phyloP scores from a whole-genome alignment of 2,329 filamentous ascomycete species.

The Atkinsonella texensis region DNA sequence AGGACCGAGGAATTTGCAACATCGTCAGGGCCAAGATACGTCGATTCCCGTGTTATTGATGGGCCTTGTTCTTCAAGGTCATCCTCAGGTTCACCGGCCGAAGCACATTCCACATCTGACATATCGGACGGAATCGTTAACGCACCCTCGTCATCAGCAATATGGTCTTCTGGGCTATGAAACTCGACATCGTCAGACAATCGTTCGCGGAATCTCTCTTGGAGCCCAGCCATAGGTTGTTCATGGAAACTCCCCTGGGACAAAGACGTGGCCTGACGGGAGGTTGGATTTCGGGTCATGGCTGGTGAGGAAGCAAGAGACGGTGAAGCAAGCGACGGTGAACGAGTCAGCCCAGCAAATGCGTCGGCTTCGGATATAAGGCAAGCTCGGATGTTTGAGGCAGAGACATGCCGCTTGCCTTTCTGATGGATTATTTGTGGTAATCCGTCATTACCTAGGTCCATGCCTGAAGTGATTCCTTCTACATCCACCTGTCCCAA shows the following conservation, averaged over 20 bases:
- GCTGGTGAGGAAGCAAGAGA: conserved; percentile 39
- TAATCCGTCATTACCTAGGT: conserved; percentile 9
- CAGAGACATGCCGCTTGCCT: conserved; percentile 51
- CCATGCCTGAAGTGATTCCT: conserved; percentile 41
- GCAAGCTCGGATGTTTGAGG: conserved; percentile 52
- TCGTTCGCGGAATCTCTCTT: conserved; percentile 15
- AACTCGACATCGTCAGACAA: conserved; percentile 11
- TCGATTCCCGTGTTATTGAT: conserved; percentile 43
- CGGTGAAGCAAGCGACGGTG: conserved; percentile 37
- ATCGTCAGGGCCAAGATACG: conserved; percentile 25
- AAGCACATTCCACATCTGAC: conserved; percentile 15
- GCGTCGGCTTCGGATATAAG: conserved; percentile 56
- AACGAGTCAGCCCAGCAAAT: conserved; percentile 47
- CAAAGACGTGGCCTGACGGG: conserved; percentile 18
- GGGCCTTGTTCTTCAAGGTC: conserved; percentile 25
- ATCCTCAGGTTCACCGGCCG: conserved; percentile 23
- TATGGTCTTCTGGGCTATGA: conserved; percentile 14
- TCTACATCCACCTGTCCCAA: conserved; percentile 55
- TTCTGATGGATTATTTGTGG: conserved; percentile 37
- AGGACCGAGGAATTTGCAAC: conserved; percentile 1
- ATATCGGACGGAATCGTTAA: conserved; percentile 45
- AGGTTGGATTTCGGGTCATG: conserved; percentile 25
- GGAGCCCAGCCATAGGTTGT: conserved; percentile 13
- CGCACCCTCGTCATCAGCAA: conserved; percentile 41
- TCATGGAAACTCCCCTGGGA: conserved; percentile 17